phyloP scores from a whole-genome alignment of 768 basidiomycete genomes.

The Gloeophyllum trabeum region DNA sequence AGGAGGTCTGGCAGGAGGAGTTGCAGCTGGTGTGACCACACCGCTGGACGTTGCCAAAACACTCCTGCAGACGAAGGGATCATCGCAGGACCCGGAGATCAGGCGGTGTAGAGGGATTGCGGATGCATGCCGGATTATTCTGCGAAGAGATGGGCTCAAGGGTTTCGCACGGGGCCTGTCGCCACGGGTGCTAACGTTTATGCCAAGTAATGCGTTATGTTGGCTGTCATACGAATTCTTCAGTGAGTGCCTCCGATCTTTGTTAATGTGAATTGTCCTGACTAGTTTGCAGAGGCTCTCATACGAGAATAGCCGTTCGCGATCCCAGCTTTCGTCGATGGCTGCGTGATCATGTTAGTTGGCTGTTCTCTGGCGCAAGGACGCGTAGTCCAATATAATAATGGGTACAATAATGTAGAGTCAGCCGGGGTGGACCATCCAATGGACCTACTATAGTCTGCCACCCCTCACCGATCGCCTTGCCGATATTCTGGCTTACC shows the following conservation, averaged over 20 bases:
- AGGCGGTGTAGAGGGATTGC: conserved; percentile 73
- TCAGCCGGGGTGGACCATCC: too few species aligned
- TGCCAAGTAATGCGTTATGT: conserved; percentile 95
- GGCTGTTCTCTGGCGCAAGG: too few species aligned
- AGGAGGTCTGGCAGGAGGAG: conserved; percentile 85
- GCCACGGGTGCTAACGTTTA: conserved; percentile 86
- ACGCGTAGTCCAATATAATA: too few species aligned
- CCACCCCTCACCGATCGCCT: too few species aligned
- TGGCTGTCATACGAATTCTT: conserved; percentile 99
- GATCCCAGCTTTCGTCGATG: too few species aligned
- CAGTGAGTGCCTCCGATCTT: conserved; percentile 47
- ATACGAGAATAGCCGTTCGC: conserved; percentile 37
- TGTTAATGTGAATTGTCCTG: neutral
- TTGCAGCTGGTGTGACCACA: conserved; percentile 92
- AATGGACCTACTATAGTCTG: too few species aligned
- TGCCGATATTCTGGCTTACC: too few species aligned
- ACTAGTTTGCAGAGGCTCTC: conserved; percentile 40
- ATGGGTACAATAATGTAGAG: too few species aligned
- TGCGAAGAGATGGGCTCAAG: conserved; percentile 71
- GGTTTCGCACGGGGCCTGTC: conserved; percentile 84
- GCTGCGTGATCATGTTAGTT: too few species aligned
- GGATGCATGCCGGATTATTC: conserved; percentile 85
- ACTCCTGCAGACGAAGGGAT: conserved; percentile 88
- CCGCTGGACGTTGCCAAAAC: conserved; percentile 98
- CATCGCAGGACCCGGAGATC: conserved; percentile 79